A percentile compares a stretch with the other conserved stretches of the same genome.
Conservation (phyloP, 768 basidiomycete species). For the Amanita exitialis region DNA sequence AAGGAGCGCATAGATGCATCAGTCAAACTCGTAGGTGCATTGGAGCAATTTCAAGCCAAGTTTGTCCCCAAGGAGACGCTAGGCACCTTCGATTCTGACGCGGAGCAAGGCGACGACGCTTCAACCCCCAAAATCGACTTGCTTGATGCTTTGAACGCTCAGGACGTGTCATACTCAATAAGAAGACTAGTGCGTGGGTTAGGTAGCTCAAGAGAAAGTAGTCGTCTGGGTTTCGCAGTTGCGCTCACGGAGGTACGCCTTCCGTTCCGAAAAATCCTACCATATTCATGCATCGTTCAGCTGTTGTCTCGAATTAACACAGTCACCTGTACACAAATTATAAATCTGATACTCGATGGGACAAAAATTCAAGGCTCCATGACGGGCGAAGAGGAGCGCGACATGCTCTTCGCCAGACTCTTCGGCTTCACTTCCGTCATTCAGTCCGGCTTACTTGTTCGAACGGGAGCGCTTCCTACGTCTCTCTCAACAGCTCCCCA, state of each 20-base stretch:
- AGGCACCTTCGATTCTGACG: conserved; percentile 27
- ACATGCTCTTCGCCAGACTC: conserved; percentile 83
- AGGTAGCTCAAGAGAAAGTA: conserved; percentile 88
- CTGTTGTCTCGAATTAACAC: conserved; percentile 71
- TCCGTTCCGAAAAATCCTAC: neutral
- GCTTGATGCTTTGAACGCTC: conserved; percentile 65
- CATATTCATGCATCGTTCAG: conserved; percentile 29
- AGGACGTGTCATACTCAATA: conserved; percentile 90
- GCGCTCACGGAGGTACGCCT: conserved; percentile 81
- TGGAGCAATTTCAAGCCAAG: conserved; percentile 78
- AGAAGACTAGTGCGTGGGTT: conserved; percentile 80
- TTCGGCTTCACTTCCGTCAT: conserved; percentile 85
- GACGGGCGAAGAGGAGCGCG: conserved; percentile 88
- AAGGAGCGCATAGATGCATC: conserved; percentile 80
- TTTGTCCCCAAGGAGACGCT: conserved; percentile 36
- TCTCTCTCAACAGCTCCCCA: conserved; percentile 43
- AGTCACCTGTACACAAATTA: conserved; percentile 66
- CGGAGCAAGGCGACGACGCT: conserved; percentile 36
- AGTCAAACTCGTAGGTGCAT: conserved; percentile 66
- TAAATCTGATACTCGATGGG: conserved; percentile 63
- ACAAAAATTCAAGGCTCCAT: conserved; percentile 67
- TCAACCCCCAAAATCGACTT: conserved; percentile 28
- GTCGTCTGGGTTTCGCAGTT: conserved; percentile 90
- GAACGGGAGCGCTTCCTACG: conserved; percentile 40
- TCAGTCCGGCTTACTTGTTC: conserved; percentile 74